Evolutionary conservation across 768 basidiomycete genomes (phyloP).

Genomic region (Lactifluus piperatus): DNA sequence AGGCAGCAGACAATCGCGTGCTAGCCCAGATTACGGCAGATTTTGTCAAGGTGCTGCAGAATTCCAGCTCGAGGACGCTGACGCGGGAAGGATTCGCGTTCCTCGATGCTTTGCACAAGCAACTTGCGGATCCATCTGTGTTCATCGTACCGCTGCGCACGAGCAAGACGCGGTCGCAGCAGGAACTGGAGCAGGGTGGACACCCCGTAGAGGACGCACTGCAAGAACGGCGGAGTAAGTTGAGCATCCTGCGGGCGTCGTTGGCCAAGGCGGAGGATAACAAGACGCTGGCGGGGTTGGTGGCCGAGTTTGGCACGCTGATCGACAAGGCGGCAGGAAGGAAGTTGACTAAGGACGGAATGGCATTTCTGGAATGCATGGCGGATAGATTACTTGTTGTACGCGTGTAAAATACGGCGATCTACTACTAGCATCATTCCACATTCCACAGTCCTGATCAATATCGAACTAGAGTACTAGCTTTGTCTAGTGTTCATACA

Average conservation of each 20-base stretch:
- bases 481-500: no score
- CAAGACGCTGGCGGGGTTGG: constrained; percentile 50
- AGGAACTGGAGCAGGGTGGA: constrained; percentile 30
- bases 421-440: no score
- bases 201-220: constrained; percentile 26
- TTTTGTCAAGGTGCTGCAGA: constrained; percentile 54
- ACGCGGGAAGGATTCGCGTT: constrained; percentile 67
- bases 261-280: constrained; percentile 45
- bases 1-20: constrained; percentile 45
- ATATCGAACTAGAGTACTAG: no score
- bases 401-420: constrained; percentile 14
- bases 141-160: constrained; percentile 47
- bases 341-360: constrained; percentile 71
- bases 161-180: constrained; percentile 25
- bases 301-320: constrained; percentile 60
- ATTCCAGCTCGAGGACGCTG: constrained; percentile 54
- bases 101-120: constrained; percentile 60
- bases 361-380: constrained; percentile 57
- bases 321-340: constrained; percentile 61
- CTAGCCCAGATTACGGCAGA: constrained; percentile 48
- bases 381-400: constrained; percentile 43
- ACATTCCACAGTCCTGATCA: no score
- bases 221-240: constrained; percentile 39
- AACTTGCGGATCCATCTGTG: constrained; percentile 59
- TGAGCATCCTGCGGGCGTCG: constrained; percentile 48